phyloP scores from a whole-genome alignment of 1,284 basidiomycete genomes.

The Cryptococcus sp. region DNA sequence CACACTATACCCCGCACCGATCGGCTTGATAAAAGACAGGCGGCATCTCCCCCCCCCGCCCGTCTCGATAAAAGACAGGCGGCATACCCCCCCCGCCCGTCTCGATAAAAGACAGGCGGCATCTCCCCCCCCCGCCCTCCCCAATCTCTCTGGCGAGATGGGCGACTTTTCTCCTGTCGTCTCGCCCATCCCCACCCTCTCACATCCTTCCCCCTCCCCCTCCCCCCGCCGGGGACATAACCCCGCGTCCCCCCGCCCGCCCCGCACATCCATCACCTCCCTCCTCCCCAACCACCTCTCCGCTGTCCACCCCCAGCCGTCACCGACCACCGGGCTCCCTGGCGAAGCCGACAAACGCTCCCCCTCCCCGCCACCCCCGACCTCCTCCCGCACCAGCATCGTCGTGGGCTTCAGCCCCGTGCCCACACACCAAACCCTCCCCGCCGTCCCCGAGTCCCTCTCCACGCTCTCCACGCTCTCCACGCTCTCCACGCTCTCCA shows the following conservation, averaged over 20 bases:
- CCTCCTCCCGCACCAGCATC: constrained; percentile 12
- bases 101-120: background rate
- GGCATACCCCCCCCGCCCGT: background rate
- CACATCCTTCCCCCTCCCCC: constrained; percentile 10
- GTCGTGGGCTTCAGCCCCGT: constrained; percentile 23
- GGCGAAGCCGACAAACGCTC: background rate
- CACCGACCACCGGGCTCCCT: too few species aligned
- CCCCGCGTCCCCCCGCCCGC: constrained; percentile 12
- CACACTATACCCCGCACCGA: background rate
- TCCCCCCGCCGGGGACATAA: constrained; percentile 15
- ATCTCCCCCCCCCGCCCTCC: background rate
- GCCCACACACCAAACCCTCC: constrained; percentile 9
- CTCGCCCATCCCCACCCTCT: constrained; percentile 9
- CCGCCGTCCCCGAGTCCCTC: constrained; percentile 16
- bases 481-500: constrained; percentile 5
- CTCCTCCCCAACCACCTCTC: constrained; percentile 12
- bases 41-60: background rate
- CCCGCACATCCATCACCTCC: constrained; percentile 8
- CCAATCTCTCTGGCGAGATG: constrained; percentile 5
- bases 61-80: background rate
- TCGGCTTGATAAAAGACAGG: background rate
- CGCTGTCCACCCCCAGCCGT: background rate
- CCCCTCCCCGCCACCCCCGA: constrained; percentile 12
- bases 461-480: too few species aligned
- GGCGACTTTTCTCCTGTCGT: constrained; percentile 9